Evolutionary conservation across 768 basidiomycete genomes (phyloP), one percentile per base, ranked within the genome.

Genomic region (Auricularia sp.): DNA sequence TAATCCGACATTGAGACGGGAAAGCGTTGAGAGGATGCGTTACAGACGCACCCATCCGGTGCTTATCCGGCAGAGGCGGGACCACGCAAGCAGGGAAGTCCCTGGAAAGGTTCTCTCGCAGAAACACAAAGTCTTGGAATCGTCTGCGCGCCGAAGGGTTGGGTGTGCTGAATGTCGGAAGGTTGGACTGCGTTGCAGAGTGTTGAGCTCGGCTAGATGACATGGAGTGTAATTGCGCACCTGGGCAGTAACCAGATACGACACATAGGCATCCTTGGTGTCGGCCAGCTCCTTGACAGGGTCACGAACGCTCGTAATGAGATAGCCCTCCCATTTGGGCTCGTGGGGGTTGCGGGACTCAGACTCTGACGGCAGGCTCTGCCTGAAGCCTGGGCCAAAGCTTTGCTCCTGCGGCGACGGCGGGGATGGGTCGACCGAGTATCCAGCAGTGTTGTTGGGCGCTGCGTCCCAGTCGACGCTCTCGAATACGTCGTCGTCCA

Each of bases 1-100:
- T 97, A 34, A 42, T 51, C 33, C 51, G 56, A 35, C 36, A 18
- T 61, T 2, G n/a, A 16, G 56, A 21, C 21, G 29, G 29, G 29
- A 29, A 29, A 3, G 65, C 47, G 8, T 61, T n/a, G 3, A 64
- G 33, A 37, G 10, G 39, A 11, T 29, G 36, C 14, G 29, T 29
- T 29, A 29, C 29, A 36, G 61, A 79, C 89, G 56, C 68, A 97
- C 96, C 96, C 72, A 98, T 77, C 63, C 97, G 83, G 72, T 98
- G 97, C 75, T 98, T 99, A 75, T 94, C 94, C 6, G 97, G 97
- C 58, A 99, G 81, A 8, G 92, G 92, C 34, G 97, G 95, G 0
- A 98, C 92, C n/a, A 99, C 94, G 71, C 94, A 96, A 64, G 97
- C 97, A 3, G 94, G 94, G 72, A 98, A 99, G 76, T 95, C 89